Evolutionary conservation across 2,329 filamentous ascomycete species (phyloP).

Genomic region (Nemania sp.): DNA sequence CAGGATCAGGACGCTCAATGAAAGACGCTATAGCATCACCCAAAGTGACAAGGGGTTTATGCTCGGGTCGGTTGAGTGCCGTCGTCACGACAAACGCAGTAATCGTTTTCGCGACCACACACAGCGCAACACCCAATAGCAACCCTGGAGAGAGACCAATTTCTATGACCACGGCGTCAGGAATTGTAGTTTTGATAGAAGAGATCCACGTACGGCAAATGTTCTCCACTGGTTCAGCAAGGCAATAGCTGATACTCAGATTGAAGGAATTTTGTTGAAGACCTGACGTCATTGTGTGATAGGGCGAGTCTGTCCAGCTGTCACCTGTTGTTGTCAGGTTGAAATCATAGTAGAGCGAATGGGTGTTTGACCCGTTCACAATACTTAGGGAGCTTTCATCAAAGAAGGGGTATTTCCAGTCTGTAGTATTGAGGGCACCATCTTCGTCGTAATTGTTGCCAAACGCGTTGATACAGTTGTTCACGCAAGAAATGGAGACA

Average conservation of each 20-base stretch:
- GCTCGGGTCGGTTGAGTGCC: background rate
- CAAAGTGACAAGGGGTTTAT: conserved; percentile 9
- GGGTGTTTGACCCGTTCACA: background rate
- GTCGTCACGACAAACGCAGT: background rate
- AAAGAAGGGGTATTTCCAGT: background rate
- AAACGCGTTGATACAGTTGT: background rate
- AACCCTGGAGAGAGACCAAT: conserved; percentile 10
- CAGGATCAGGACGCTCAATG: conserved; percentile 9
- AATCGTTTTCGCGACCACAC: background rate
- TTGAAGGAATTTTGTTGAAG: conserved; percentile 9
- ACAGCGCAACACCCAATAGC: conserved; percentile 22
- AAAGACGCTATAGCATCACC: conserved; percentile 19
- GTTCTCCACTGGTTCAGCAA: conserved; percentile 25
- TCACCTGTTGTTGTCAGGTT: background rate
- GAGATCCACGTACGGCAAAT: conserved; percentile 27
- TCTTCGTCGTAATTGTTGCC: background rate
- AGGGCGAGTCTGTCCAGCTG: background rate
- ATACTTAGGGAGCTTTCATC: background rate
- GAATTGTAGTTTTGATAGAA: background rate
- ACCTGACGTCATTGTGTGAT: background rate
- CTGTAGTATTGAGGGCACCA: background rate
- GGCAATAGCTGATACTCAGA: conserved; percentile 31
- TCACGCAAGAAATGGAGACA: background rate
- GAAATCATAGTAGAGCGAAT: background rate
- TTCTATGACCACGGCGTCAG: conserved; percentile 3